Base-by-base conservation (phyloP, 2,329 filamentous ascomycete genomes). In the Neopestalotiopsis clavispora region DNA sequence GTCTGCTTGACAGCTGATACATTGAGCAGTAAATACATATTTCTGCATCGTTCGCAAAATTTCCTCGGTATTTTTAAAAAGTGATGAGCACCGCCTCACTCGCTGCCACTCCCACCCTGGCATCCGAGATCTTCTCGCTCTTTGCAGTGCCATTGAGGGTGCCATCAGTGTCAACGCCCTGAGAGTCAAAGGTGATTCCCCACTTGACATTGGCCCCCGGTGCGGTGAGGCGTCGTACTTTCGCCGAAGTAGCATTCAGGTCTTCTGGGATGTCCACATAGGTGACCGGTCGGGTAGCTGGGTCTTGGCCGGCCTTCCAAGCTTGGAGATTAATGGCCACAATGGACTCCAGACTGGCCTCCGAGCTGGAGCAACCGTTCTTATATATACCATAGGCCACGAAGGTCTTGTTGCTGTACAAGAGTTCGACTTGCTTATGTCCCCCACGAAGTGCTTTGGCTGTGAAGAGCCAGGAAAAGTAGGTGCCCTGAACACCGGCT, bases 401-500 rank as follows among this genome's bases (percentile, higher is more conserved):
- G 28, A 73, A 68, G 20, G 32, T 49, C 4, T 65, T 71, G 49
- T 69, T 60, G 38, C 69, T 72, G 45, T 69, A 62, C 40, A 72
- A 28, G 7, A 71, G 45, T 14, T 49, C 45, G 32, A 69, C 56
- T 66, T 71, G 70, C 60, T 74, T 74, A 42, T 70, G 62, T 4
- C 71, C 72, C 1, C 72, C 71, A 0, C 66, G 69, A 52, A 75
- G 66, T 28, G 68, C 74, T 2, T 65, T 59, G 0, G 68, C 68
- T 0, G 61, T 71, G 9, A 71, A 64, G 34, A 74, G 62, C 57
- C 73, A 73, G 6, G 72, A 73, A 38, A 75, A 75, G 64, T 76
- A 76, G 13, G 72, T 62, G 12, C 72, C 66, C n/a, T 58, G 14
- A 6, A 58, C 56, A 14, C 20, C 10, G 14, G 56, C 52, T 71